phyloP scores from a whole-genome alignment of 2,329 filamentous ascomycete genomes.

The Penicillium crustosum region DNA sequence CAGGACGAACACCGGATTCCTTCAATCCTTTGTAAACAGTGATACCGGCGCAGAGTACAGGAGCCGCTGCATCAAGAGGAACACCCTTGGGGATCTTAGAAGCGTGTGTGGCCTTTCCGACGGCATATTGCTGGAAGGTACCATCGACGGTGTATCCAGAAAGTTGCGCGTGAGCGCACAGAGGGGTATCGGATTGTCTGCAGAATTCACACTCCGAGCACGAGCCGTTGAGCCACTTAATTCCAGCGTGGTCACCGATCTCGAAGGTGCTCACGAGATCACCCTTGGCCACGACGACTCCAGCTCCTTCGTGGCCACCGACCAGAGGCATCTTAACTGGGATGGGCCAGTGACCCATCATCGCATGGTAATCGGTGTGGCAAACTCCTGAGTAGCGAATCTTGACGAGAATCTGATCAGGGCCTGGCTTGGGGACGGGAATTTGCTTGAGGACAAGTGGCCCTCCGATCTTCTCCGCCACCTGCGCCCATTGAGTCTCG shows the following conservation, averaged over 20 bases:
- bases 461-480: constrained; percentile 77
- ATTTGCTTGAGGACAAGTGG: constrained; percentile 60
- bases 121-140: constrained; percentile 86
- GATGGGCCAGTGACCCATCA: constrained; percentile 87
- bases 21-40: constrained; percentile 89
- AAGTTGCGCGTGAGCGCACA: constrained; percentile 71
- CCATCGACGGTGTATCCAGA: constrained; percentile 92
- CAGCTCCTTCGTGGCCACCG: constrained; percentile 74
- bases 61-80: constrained; percentile 73
- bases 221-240: constrained; percentile 88
- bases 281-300: constrained; percentile 74
- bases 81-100: constrained; percentile 77
- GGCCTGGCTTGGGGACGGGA: constrained; percentile 73
- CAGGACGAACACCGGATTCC: constrained; percentile 72
- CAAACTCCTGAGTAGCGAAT: constrained; percentile 88
- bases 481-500: constrained; percentile 84
- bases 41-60: constrained; percentile 80
- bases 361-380: constrained; percentile 78
- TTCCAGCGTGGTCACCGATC: constrained; percentile 77
- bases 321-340: constrained; percentile 77
- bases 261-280: constrained; percentile 71
- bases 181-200: constrained; percentile 72
- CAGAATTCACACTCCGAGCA: constrained; percentile 83
- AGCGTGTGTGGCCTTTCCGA: constrained; percentile 82
- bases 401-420: constrained; percentile 88